Evolutionary conservation across 371 early-diverging fungal species (phyloP).

Genomic region (Mucor racemosus): DNA sequence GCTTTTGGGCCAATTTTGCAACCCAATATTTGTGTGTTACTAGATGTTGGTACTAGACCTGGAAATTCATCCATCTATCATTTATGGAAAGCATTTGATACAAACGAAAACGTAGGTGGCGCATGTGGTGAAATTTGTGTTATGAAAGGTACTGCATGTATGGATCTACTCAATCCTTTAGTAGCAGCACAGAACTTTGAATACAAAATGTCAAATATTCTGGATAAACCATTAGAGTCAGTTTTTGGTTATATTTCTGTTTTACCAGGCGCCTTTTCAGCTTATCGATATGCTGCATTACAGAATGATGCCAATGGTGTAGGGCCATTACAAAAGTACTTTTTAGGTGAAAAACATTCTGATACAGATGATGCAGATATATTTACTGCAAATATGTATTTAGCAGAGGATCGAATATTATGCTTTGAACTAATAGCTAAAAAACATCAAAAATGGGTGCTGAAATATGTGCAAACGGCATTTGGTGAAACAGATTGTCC

Average conservation of each 20-base stretch:
- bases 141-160: constrained; percentile 69
- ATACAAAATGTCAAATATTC: constrained; percentile 84
- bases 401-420: constrained; percentile 79
- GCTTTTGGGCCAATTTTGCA: constrained; percentile 86
- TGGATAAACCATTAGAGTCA: constrained; percentile 84
- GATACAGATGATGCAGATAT: constrained; percentile 51
- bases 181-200: constrained; percentile 88
- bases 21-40: constrained; percentile 90
- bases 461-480: constrained; percentile 70
- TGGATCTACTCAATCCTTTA: constrained; percentile 73
- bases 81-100: constrained; percentile 92
- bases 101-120: constrained; percentile 84
- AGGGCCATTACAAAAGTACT: constrained; percentile 70
- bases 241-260: constrained; percentile 88
- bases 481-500: constrained; percentile 91
- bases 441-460: constrained; percentile 65
- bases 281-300: constrained; percentile 67
- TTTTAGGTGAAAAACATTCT: constrained; percentile 66
- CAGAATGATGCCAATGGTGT: constrained; percentile 55
- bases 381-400: constrained; percentile 77
- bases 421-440: constrained; percentile 86
- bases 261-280: constrained; percentile 78
- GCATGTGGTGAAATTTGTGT: constrained; percentile 97
- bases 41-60: constrained; percentile 96
- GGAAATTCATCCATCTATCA: constrained; percentile 88